Evolutionary conservation across 2,329 filamentous ascomycete genomes (phyloP).

Genomic region (Immersiporthe knoxdaviesiana): DNA sequence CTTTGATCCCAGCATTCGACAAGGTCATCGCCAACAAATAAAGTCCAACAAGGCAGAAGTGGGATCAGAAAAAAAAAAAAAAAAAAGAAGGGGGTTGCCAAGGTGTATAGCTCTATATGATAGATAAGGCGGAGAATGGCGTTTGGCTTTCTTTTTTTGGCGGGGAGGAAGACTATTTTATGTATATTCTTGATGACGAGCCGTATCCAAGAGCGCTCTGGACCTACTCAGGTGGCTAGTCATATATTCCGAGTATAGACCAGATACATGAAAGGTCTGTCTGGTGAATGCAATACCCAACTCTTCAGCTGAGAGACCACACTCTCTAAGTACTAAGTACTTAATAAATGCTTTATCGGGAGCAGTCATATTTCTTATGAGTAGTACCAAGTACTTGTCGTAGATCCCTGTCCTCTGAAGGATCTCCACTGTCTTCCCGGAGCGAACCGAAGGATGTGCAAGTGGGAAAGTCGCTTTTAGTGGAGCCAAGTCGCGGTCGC

Average conservation of each 20-base stretch:
- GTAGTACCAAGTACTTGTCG: background rate
- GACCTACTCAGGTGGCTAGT: constrained; percentile 3
- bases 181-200: constrained; percentile 14
- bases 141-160: constrained; percentile 16
- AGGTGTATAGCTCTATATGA: constrained; percentile 24
- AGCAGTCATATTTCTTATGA: background rate
- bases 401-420: constrained; percentile 1
- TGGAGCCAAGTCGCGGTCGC: constrained; percentile 19
- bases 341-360: constrained; percentile 6
- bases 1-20: constrained; percentile 91
- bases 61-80: background rate
- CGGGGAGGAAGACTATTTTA: constrained; percentile 1
- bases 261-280: constrained; percentile 3
- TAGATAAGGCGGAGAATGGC: constrained; percentile 26
- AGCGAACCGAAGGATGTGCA: constrained; percentile 12
- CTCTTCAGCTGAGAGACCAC: constrained; percentile 12
- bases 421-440: constrained; percentile 11
- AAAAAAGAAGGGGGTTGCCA: constrained; percentile 3
- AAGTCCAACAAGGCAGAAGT: background rate
- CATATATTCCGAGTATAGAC: background rate
- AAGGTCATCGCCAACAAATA: constrained; percentile 40
- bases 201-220: constrained; percentile 12
- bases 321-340: background rate
- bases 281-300: constrained; percentile 29
- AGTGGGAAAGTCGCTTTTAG: background rate